Evolutionary conservation across 177 flowering plant species (phyloP).

Genomic region (Vitis hybrid): DNA sequence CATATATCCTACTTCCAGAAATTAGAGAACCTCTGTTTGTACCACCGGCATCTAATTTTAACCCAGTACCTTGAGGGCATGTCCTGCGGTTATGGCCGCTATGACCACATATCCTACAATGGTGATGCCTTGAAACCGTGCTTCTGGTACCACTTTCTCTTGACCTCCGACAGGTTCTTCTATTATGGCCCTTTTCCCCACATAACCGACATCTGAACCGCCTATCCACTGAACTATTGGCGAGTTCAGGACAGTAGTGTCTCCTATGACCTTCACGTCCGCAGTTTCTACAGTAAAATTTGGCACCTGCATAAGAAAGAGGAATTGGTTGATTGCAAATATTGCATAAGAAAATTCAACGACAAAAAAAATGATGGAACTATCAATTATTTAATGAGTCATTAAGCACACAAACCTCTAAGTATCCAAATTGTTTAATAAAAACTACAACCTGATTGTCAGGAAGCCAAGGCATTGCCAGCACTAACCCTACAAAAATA

Average conservation of each 20-base stretch:
- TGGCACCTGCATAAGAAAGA: slow-evolving; percentile 48
- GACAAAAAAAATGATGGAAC: too few species aligned
- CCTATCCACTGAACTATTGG: slow-evolving; percentile 31
- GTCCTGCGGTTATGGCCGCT: slow-evolving; percentile 69
- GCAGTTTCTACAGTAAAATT: slow-evolving; percentile 72
- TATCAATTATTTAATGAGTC: not conserved
- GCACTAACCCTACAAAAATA: too few species aligned
- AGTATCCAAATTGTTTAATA: not conserved
- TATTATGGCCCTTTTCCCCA: slow-evolving; percentile 81
- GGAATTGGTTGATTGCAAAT: not conserved
- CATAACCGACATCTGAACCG: slow-evolving; percentile 65
- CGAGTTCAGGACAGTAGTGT: slow-evolving; percentile 74
- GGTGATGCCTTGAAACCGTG: slow-evolving; percentile 20
- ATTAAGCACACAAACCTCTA: not conserved
- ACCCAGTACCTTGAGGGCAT: slow-evolving; percentile 38
- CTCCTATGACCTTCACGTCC: slow-evolving; percentile 86
- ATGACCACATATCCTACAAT: slow-evolving; percentile 55
- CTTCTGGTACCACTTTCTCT: slow-evolving; percentile 17
- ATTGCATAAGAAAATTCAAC: too few species aligned
- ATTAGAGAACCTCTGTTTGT: not conserved
- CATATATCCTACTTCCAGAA: slow-evolving; percentile 28
- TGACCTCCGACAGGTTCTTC: slow-evolving; percentile 62
- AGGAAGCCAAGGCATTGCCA: too few species aligned
- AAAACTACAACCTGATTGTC: too few species aligned
- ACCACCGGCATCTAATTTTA: slow-evolving; percentile 4